These are phyloP conservation scores for Euphorbia peplus DNA, from an alignment of 345 rosid genomes.

Conservation along the genomic window DNA sequence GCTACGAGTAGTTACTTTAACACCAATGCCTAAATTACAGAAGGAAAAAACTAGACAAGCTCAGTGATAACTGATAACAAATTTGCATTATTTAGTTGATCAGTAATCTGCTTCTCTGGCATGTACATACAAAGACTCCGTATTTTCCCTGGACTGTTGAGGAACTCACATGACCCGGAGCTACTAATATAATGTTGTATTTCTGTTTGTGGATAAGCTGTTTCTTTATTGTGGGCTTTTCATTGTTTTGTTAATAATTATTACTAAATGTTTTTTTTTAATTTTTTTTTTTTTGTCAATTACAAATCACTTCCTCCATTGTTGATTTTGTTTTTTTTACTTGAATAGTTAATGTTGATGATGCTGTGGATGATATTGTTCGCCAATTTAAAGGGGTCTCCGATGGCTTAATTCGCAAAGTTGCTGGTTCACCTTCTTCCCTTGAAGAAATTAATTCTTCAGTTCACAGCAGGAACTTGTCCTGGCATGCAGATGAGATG, in stretches of 20 bases:
- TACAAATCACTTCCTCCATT: neutral
- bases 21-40: neutral
- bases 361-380: slow-evolving; percentile 93
- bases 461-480: slow-evolving; percentile 37
- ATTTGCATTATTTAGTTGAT: neutral
- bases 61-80: neutral
- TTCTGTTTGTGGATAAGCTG: neutral
- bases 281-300: neutral
- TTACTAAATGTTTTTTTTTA: neutral
- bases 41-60: neutral
- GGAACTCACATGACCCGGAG: neutral
- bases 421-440: slow-evolving; percentile 53
- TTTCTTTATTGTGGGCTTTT: neutral
- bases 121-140: neutral
- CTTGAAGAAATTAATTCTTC: slow-evolving; percentile 37
- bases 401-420: slow-evolving; percentile 81
- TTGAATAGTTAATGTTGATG: slow-evolving; percentile 86
- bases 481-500: slow-evolving; percentile 64
- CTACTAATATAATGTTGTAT: neutral
- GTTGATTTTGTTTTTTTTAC: slow-evolving; percentile 5
- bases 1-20: neutral
- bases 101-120: neutral
- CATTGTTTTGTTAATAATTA: neutral
- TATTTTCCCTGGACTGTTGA: neutral
- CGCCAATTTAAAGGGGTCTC: slow-evolving; percentile 93